phyloP scores from a whole-genome alignment of 2,329 filamentous ascomycete species.

The Periconia sp. region DNA sequence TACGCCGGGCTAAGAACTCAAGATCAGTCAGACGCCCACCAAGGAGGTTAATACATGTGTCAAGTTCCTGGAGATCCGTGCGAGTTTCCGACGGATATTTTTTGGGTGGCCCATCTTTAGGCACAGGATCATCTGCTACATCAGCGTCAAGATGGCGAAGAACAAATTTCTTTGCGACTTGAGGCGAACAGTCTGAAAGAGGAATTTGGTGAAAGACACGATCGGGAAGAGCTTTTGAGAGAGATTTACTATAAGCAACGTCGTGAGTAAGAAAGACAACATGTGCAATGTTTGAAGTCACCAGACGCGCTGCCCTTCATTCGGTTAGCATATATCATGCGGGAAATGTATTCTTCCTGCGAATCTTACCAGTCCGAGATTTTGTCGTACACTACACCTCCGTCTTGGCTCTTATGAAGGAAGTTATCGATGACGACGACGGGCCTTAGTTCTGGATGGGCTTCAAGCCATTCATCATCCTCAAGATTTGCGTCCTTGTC shows the following conservation, averaged over 20 bases:
- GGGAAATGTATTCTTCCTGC: background rate
- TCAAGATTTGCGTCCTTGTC: constrained; percentile 72
- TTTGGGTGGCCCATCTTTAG: constrained; percentile 42
- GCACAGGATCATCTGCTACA: constrained; percentile 43
- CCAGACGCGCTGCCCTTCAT: constrained; percentile 68
- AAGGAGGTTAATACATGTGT: constrained; percentile 76
- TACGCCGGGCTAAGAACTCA: constrained; percentile 86
- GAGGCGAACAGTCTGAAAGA: constrained; percentile 78
- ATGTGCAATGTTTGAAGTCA: constrained; percentile 86
- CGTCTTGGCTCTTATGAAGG: constrained; percentile 68
- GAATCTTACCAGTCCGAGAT: constrained; percentile 67
- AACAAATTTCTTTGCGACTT: constrained; percentile 89
- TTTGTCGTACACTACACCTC: constrained; percentile 53
- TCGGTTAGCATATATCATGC: constrained; percentile 36
- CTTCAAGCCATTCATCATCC: constrained; percentile 86
- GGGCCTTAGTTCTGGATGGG: constrained; percentile 79
- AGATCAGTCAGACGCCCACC: constrained; percentile 94
- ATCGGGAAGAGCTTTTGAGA: constrained; percentile 85
- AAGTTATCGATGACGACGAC: constrained; percentile 93
- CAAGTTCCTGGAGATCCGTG: constrained; percentile 69
- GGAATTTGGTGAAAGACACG: constrained; percentile 85
- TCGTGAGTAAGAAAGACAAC: constrained; percentile 94
- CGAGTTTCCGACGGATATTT: constrained; percentile 51
- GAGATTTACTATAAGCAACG: constrained; percentile 81
- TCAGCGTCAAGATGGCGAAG: constrained; percentile 71